Conservation (phyloP, 192 early-diverging fungal species). For the Backusella westeae region DNA sequence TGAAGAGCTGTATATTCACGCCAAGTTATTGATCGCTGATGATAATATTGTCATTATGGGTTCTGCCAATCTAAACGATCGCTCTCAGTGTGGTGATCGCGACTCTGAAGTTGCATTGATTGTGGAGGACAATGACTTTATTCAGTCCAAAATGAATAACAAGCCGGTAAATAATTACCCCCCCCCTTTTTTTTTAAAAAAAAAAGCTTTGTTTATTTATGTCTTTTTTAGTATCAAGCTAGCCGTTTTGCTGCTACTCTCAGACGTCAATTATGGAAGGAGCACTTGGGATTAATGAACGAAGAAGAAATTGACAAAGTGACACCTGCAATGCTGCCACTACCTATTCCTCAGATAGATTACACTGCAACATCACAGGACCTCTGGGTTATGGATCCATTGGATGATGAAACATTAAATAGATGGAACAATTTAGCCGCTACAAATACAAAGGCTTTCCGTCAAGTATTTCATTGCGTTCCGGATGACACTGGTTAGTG, state of each 20-base stretch:
- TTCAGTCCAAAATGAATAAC: slow-evolving; percentile 74
- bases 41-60: slow-evolving; percentile 83
- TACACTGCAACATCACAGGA: slow-evolving; percentile 30
- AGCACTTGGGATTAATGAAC: slow-evolving; percentile 76
- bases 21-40: slow-evolving; percentile 85
- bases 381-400: slow-evolving; percentile 61
- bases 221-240: slow-evolving; percentile 60
- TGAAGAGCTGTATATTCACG: slow-evolving; percentile 86
- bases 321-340: slow-evolving; percentile 23
- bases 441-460: slow-evolving; percentile 65
- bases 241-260: slow-evolving; percentile 70
- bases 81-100: slow-evolving; percentile 80
- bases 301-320: slow-evolving; percentile 37
- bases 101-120: slow-evolving; percentile 88
- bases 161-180: slow-evolving; percentile 34
- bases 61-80: slow-evolving; percentile 89
- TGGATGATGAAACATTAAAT: slow-evolving; percentile 56
- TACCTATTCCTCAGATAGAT: slow-evolving; percentile 30
- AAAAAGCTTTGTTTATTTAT: not conserved
- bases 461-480: slow-evolving; percentile 83
- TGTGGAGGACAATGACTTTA: slow-evolving; percentile 66
- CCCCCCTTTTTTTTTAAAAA: not conserved
- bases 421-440: slow-evolving; percentile 65
- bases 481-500: slow-evolving; percentile 66
- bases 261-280: slow-evolving; percentile 73